Evolutionary conservation across 257 asterid genomes (phyloP), one percentile per base, ranked within the genome.

Genomic region (Solanum sparsipilum): DNA sequence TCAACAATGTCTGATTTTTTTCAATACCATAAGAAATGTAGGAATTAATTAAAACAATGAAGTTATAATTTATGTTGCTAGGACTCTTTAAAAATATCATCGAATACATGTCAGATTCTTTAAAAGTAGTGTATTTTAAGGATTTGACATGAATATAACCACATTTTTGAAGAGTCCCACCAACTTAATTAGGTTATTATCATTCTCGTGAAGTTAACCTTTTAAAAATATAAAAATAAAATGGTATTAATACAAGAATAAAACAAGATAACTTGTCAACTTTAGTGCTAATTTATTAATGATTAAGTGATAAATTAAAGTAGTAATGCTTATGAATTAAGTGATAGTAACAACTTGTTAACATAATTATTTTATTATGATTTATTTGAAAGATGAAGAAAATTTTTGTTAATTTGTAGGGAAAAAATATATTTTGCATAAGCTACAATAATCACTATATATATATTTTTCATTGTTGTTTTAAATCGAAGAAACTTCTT

Each of bases 1-100:
- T 92, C 71, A 96, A 91, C 93, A 95, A 87, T 4, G 88, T 89
- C 98, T 96, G 83, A 0, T 41, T 78, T 78, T 78, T 78, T 58
- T 58, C 12, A n/a, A 65, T 10, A 25, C 72, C 60, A 73, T 35
- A 10, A 35, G 10, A 74, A 35, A 74, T 74, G 60, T 20, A 20
- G 60, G 4, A 13, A 38, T 76, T 76, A 39, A n/a, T 75, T 75
- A 20, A 75, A 18, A 6, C 23, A 74, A 10, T 1, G 0, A 11
- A 38, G 5, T 11, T 5, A 34, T 63, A 6, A n/a, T 25, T 0
- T 63, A 65, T n/a, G 18, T n/a, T 65, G 3, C 2, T 65, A 2
- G 0, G 4, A 65, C 9, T 10, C 10, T 65, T 27, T 11, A 23
- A 63, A n/a, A 9, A 3, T 63, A 0, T n/a, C 2, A 63, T 63